Evolutionary conservation across 192 early-diverging fungal species (phyloP), one percentile per base, ranked within the genome.

Genomic region (Backusella macrospora): DNA sequence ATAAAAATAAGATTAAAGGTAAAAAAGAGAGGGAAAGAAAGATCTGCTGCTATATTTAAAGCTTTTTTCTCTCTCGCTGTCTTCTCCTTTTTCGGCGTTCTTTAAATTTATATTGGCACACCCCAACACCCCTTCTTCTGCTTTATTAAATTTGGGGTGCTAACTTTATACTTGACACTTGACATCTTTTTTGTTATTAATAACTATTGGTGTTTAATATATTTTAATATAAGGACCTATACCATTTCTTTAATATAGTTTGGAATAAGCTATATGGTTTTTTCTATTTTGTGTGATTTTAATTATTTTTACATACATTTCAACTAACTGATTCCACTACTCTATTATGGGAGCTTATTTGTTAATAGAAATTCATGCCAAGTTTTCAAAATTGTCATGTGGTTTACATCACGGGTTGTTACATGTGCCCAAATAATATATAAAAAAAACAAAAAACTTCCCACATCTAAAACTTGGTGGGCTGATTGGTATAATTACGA

Each of bases 11-110:
- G 68, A 48, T 14, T 38, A 59, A 44, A 52, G n/a, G 49, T 39
- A 14, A 67, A 42, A 72, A 45, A 72, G 40, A 71, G 70, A 59
- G 70, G n/a, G 52, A 18, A 21, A 42, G 55, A 48, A 38, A 37
- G 5, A 9, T 29, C 47, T 49, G 48, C 38, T 38, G 38, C 39
- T 62, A 43, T 55, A 45, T 68, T 39, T 64, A 64, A 38, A 64
- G 37, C 34, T 26, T 13, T 14, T 38, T 26, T 38, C 34, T 15
- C 10, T 9, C 34, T 63, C 23, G 5, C 15, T 46, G 45, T 26
- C 62, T 64, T 26, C 62, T 38, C 12, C 26, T 43, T 43, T 59
- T 49, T 59, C 52, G 52, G 52, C 52, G 52, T 59, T 59, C 52
- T 59, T 59, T 59, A 59, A 59, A 59, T 59, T 59, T 59, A 59